Evolutionary conservation across 192 early-diverging fungal genomes (phyloP).

Genomic region (Oehlia diaphana): DNA sequence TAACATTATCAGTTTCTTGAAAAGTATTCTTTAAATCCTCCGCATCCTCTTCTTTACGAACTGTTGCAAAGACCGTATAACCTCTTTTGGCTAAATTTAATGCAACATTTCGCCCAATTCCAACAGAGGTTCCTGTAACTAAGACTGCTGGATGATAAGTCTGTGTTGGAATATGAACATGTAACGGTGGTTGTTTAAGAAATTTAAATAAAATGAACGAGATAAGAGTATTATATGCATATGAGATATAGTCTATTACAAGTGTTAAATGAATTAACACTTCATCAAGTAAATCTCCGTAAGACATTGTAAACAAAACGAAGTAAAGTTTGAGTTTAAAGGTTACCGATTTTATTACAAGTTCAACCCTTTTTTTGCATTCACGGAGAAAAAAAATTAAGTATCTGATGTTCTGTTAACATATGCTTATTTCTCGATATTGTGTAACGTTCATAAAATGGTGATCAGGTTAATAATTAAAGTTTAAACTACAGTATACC

Average conservation of each 20-base stretch:
- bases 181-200: neutral
- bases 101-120: conserved; percentile 10
- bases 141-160: conserved; percentile 25
- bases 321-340: too few species aligned
- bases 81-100: conserved; percentile 9
- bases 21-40: neutral
- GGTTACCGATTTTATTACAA: too few species aligned
- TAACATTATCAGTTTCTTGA: neutral
- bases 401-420: too few species aligned
- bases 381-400: too few species aligned
- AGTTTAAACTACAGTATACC: too few species aligned
- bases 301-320: neutral
- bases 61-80: conserved; percentile 23
- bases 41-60: conserved; percentile 8
- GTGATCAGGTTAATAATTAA: too few species aligned
- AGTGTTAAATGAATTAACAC: neutral
- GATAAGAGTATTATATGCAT: conserved; percentile 5
- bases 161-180: neutral
- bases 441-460: too few species aligned
- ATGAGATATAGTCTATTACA: conserved; percentile 21
- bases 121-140: conserved; percentile 19
- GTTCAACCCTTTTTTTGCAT: too few species aligned
- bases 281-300: neutral
- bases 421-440: too few species aligned
- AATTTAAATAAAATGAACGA: neutral